A percentile compares a stretch with the other conserved stretches of the same genome.
phyloP scores from a whole-genome alignment of 345 rosid species.

The Mallotus nudiflorus region DNA sequence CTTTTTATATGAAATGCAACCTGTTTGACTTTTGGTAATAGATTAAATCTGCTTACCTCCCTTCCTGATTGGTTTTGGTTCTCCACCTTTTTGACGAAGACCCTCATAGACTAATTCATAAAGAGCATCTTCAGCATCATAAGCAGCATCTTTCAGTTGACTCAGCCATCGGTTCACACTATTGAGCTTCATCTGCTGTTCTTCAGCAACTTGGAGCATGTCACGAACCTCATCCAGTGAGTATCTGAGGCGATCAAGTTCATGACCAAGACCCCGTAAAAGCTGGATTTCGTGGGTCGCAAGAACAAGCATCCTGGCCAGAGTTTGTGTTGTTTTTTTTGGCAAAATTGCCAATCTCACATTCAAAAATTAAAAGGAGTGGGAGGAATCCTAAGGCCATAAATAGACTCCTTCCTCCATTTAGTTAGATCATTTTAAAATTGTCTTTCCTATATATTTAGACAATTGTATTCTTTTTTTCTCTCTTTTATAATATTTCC shows the following conservation, averaged over 20 bases:
- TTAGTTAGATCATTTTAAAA: no score
- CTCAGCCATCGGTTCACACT: not conserved
- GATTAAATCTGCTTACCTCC: no score
- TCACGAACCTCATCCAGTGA: not conserved
- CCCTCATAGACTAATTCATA: conserved; percentile 8
- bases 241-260: not conserved
- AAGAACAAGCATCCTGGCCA: not conserved
- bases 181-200: not conserved
- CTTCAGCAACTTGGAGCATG: conserved; percentile 1
- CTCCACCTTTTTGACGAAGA: conserved; percentile 2
- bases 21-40: not conserved
- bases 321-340: no score
- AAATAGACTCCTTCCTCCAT: no score
- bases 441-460: no score
- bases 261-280: not conserved
- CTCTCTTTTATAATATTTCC: no score
- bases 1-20: not conserved
- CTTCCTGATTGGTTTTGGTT: not conserved
- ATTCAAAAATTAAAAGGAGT: no score
- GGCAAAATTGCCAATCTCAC: no score
- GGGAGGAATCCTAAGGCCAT: no score
- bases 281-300: not conserved
- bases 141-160: conserved; percentile 9
- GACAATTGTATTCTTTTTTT: no score
- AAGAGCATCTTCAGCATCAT: no score